phyloP scores from a whole-genome alignment of 2,329 filamentous ascomycete species.

The Colletotrichum karsti region DNA sequence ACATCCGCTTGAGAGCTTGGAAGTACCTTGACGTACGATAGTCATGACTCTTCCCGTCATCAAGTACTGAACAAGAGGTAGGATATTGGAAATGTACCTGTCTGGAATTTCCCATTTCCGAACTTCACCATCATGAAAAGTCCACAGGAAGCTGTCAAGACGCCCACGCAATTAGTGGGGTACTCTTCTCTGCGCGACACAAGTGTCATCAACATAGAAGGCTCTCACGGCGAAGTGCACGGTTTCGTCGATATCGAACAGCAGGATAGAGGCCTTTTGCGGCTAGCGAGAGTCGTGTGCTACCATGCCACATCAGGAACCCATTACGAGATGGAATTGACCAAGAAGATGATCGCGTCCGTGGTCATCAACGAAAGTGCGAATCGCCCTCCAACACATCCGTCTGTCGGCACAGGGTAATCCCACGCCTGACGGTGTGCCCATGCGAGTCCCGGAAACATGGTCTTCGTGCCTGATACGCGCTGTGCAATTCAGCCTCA shows the following conservation, averaged over 20 bases:
- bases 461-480: conserved; percentile 19
- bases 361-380: neutral
- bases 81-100: too few species aligned
- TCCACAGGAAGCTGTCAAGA: too few species aligned
- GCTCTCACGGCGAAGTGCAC: neutral
- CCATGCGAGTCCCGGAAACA: conserved; percentile 10
- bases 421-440: neutral
- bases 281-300: neutral
- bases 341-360: neutral
- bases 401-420: neutral
- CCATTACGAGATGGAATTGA: conserved; percentile 24
- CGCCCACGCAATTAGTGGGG: neutral
- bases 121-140: too few species aligned
- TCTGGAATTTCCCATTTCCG: too few species aligned
- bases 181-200: neutral
- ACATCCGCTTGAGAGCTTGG: too few species aligned
- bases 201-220: neutral
- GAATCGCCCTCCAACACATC: neutral
- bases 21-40: too few species aligned
- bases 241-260: neutral
- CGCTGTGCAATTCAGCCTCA: conserved; percentile 20
- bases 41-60: too few species aligned
- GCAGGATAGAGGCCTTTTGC: neutral
- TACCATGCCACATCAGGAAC: conserved; percentile 9
- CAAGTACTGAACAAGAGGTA: too few species aligned